Evolutionary conservation across 768 basidiomycete genomes (phyloP), one percentile per base, ranked within the genome.

Genomic region (Psilocybe subaeruginosa): DNA sequence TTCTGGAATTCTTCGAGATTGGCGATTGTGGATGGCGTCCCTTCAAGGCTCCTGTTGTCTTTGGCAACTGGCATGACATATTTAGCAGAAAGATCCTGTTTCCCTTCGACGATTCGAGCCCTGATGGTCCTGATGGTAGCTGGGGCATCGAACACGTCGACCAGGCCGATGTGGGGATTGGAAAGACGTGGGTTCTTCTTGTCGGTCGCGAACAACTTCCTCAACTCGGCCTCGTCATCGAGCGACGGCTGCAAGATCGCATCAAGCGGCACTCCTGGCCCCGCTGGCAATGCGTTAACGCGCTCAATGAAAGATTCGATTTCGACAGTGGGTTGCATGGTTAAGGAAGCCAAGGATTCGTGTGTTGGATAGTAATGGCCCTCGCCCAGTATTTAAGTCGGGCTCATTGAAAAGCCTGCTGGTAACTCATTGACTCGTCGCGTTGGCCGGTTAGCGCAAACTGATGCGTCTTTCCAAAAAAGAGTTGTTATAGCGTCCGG

Each of bases 121-220:
- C 2, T 19, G 19, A 19, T 19, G 19, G 70, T 79, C 30, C 81
- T 76, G 66, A 86, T 79, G 2, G 59, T 56, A 29, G 77, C 77
- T 3, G 59, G 81, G 0, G 84, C 82, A 30, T 73, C 78, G 70
- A 87, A 88, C 2, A 87, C 76, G 58, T 87, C 83, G 61, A 87
- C 81, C 14, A 88, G 82, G 3, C 86, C 85, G 49, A 87, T 83
- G 59, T 82, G 69, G 2, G 81, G 81, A 62, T 85, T 76, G 16
- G 68, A 61, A 30, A 87, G 76, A 29, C 81, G 78, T 8, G 70
- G n/a, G 55, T 84, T 79, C 51, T 64, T 61, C 68, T 77, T 80
- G 64, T 87, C 83, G 2, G 79, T 82, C 6, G 85, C 85, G 60
- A 84, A 88, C 19, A 85, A 72, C 58, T 77, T 80, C 63, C 86